phyloP scores from a whole-genome alignment of 345 rosid species.

The Gossypium thurberi region DNA sequence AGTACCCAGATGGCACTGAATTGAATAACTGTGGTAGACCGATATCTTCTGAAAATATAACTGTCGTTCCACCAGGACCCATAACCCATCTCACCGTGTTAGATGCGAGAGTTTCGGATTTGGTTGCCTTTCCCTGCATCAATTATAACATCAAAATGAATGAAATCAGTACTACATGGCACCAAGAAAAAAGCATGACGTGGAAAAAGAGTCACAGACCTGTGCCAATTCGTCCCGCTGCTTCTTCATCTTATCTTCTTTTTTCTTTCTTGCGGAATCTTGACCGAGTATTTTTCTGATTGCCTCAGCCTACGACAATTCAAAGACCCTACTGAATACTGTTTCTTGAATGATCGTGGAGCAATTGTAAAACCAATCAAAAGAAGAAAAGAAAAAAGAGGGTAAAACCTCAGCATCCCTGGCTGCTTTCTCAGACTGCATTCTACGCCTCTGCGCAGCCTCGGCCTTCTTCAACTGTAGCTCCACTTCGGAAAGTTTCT shows the following conservation, averaged over 20 bases:
- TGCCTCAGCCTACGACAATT: conserved; percentile 60
- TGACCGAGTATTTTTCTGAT: conserved; percentile 73
- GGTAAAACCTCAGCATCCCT: conserved; percentile 57
- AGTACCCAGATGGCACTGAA: conserved; percentile 46
- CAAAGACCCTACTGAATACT: conserved; percentile 9
- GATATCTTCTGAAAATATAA: conserved; percentile 61
- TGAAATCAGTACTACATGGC: conserved; percentile 4
- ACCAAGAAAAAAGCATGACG: not conserved
- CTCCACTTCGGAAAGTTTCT: conserved; percentile 65
- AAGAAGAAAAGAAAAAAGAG: not conserved
- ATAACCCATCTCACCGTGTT: conserved; percentile 55
- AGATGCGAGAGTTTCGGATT: conserved; percentile 37
- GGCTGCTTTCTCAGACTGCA: conserved; percentile 77
- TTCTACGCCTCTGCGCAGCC: conserved; percentile 67
- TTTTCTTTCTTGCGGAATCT: conserved; percentile 67
- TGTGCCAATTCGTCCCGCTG: conserved; percentile 57
- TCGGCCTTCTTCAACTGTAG: conserved; percentile 64
- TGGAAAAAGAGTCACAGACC: conserved; percentile 21
- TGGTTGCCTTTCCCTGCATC: conserved; percentile 49
- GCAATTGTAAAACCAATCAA: not conserved
- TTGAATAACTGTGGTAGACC: conserved; percentile 62
- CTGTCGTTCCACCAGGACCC: conserved; percentile 52
- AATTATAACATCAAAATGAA: not conserved
- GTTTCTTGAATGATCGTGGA: not conserved
- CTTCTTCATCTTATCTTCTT: conserved; percentile 55